phyloP scores from a whole-genome alignment of 768 basidiomycete genomes.

The Mycena vulgaris region DNA sequence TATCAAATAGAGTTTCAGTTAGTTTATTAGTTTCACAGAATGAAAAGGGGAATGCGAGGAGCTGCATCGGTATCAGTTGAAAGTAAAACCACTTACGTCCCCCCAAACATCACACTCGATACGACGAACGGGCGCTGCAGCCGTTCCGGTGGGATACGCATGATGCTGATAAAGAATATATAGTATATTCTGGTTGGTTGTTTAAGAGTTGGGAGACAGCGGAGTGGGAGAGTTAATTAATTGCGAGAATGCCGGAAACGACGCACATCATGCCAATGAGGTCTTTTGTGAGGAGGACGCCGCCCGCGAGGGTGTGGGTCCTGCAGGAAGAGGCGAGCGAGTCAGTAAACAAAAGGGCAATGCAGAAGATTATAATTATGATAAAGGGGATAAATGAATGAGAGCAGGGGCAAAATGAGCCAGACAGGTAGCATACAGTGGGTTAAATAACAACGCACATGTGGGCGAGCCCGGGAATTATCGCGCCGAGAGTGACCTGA shows the following conservation, averaged over 20 bases:
- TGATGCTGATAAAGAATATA: conserved; percentile 35
- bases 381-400: conserved; percentile 8
- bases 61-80: conserved; percentile 15
- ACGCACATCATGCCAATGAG: conserved; percentile 38
- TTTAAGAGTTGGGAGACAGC: conserved; percentile 21
- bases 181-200: conserved; percentile 35
- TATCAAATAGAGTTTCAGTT: conserved; percentile 20
- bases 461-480: conserved; percentile 36
- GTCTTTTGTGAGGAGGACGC: conserved; percentile 36
- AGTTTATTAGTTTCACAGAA: conserved; percentile 23
- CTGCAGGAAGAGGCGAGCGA: conserved; percentile 23
- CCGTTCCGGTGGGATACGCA: conserved; percentile 37
- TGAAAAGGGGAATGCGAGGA: conserved; percentile 20
- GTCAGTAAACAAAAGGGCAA: conserved; percentile 19
- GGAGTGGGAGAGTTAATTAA: conserved; percentile 25
- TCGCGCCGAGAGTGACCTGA: conserved; percentile 34
- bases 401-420: conserved; percentile 10
- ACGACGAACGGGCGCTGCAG: conserved; percentile 37
- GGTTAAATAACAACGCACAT: conserved; percentile 29
- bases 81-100: conserved; percentile 31
- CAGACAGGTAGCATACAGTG: conserved; percentile 11
- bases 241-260: conserved; percentile 13
- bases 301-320: conserved; percentile 36
- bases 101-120: conserved; percentile 33
- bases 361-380: conserved; percentile 16